phyloP scores from a whole-genome alignment of 257 asterid species.

The Pogostemon cablin region DNA sequence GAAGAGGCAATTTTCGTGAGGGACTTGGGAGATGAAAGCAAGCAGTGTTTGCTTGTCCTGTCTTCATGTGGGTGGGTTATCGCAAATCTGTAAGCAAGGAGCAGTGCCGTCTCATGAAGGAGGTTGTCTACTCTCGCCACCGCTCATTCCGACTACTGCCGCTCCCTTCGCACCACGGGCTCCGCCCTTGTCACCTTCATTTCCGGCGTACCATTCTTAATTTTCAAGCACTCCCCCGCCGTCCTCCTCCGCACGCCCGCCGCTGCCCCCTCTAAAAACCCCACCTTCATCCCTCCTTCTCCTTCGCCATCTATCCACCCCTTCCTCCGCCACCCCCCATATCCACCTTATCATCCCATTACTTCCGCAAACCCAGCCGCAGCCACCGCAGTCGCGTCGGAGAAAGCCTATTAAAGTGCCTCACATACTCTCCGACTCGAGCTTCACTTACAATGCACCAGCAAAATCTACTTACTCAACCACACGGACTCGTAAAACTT shows the following conservation, averaged over 20 bases:
- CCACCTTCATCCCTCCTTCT: too few species aligned
- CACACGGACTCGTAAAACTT: slow-evolving; percentile 76
- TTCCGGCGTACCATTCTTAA: slow-evolving; percentile 68
- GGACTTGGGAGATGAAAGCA: slow-evolving; percentile 55
- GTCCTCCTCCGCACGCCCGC: slow-evolving; percentile 57
- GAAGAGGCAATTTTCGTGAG: slow-evolving; percentile 64
- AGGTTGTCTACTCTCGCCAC: too few species aligned
- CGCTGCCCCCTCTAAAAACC: slow-evolving; percentile 7
- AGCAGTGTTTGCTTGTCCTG: slow-evolving; percentile 75
- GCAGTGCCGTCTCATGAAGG: too few species aligned
- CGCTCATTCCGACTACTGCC: slow-evolving; percentile 30
- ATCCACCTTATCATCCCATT: slow-evolving; percentile 49
- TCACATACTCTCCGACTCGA: slow-evolving; percentile 56
- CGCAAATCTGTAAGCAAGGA: too few species aligned
- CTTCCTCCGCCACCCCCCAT: slow-evolving; percentile 43
- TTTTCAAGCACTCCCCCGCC: slow-evolving; percentile 67
- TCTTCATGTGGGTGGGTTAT: too few species aligned
- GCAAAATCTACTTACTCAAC: slow-evolving; percentile 59
- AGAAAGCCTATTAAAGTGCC: slow-evolving; percentile 35
- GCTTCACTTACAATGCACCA: slow-evolving; percentile 55
- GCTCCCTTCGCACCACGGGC: slow-evolving; percentile 68
- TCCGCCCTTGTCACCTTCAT: slow-evolving; percentile 73
- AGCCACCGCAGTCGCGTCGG: slow-evolving; percentile 42
- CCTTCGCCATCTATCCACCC: background rate
- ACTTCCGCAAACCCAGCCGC: slow-evolving; percentile 31